A percentile compares a stretch with the other conserved stretches of the same genome.
Evolutionary conservation across 2,329 filamentous ascomycete genomes (phyloP).

Genomic region (Penicillium sp.): DNA sequence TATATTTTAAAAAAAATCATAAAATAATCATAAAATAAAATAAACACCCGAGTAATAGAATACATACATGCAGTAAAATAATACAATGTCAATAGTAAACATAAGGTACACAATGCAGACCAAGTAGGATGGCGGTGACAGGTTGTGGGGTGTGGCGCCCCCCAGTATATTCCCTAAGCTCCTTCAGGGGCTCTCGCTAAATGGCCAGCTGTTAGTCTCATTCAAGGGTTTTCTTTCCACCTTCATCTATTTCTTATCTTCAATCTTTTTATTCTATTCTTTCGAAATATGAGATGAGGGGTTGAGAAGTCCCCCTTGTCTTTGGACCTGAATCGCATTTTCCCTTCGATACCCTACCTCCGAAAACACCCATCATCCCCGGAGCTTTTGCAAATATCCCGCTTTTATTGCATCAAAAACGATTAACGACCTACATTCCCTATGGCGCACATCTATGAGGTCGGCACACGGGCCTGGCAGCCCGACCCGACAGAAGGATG

Average conservation of each 20-base stretch:
- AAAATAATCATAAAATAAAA: too few species aligned
- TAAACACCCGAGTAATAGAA: background rate
- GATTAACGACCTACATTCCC: conserved; percentile 5
- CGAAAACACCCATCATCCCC: conserved; percentile 6
- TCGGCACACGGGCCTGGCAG: conserved; percentile 97
- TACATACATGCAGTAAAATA: background rate
- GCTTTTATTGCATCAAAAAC: conserved; percentile 9
- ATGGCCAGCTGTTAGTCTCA: conserved; percentile 26
- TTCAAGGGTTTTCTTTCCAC: conserved; percentile 18
- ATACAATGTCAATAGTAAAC: background rate
- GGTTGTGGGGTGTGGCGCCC: conserved; percentile 28
- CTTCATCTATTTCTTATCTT: conserved; percentile 10
- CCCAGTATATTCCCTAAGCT: conserved; percentile 28
- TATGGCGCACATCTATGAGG: conserved; percentile 94
- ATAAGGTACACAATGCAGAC: background rate
- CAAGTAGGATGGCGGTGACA: conserved; percentile 26
- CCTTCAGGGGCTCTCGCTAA: conserved; percentile 32
- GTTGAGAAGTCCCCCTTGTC: conserved; percentile 26
- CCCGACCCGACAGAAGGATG: conserved; percentile 94
- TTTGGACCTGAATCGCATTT: conserved; percentile 23
- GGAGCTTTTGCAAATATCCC: conserved; percentile 13
- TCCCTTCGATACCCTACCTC: conserved; percentile 6
- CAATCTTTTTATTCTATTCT: conserved; percentile 20
- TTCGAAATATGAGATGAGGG: conserved; percentile 30
- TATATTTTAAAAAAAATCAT: background rate